Evolutionary conservation across 805 yeast genomes (phyloP).

Genomic region (Lipomyces yamadae): DNA sequence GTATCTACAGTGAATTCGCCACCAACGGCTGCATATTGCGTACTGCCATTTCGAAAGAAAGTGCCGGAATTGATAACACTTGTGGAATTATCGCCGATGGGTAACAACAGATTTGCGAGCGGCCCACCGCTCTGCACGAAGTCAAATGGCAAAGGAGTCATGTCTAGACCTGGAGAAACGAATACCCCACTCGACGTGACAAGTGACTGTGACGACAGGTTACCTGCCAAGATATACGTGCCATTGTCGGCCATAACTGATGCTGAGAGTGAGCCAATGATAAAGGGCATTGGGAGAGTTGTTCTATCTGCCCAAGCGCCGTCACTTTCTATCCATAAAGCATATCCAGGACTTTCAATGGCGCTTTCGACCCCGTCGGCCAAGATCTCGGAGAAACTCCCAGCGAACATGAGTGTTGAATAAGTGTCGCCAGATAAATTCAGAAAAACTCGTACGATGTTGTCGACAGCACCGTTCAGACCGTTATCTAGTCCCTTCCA

Average conservation of each 20-base stretch:
- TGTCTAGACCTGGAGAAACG: slow-evolving; percentile 2
- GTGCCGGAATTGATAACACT: slow-evolving; percentile 46
- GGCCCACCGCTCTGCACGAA: background rate
- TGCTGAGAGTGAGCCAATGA: slow-evolving; percentile 25
- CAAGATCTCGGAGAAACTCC: slow-evolving; percentile 36
- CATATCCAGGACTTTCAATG: slow-evolving; percentile 30
- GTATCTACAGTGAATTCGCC: slow-evolving; percentile 53
- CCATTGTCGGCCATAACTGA: slow-evolving; percentile 16
- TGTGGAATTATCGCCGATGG: background rate
- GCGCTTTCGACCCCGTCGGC: slow-evolving; percentile 13
- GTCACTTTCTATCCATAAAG: slow-evolving; percentile 36
- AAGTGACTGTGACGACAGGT: slow-evolving; percentile 20
- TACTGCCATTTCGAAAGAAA: slow-evolving; percentile 54
- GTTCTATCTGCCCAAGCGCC: slow-evolving; percentile 25
- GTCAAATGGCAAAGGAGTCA: slow-evolving; percentile 20
- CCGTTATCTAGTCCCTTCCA: slow-evolving; percentile 35
- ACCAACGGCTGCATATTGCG: slow-evolving; percentile 55
- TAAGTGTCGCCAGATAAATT: slow-evolving; percentile 18
- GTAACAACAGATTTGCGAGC: background rate
- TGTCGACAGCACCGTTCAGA: slow-evolving; percentile 35
- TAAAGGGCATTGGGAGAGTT: slow-evolving; percentile 21
- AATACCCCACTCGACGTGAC: slow-evolving; percentile 25
- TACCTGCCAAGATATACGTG: slow-evolving; percentile 27
- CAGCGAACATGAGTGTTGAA: slow-evolving; percentile 40
- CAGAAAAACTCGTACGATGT: slow-evolving; percentile 17